These are phyloP conservation scores for Sugiyamaella japonica DNA, from an alignment of 1,139 yeast genomes.

Conservation along the genomic window DNA sequence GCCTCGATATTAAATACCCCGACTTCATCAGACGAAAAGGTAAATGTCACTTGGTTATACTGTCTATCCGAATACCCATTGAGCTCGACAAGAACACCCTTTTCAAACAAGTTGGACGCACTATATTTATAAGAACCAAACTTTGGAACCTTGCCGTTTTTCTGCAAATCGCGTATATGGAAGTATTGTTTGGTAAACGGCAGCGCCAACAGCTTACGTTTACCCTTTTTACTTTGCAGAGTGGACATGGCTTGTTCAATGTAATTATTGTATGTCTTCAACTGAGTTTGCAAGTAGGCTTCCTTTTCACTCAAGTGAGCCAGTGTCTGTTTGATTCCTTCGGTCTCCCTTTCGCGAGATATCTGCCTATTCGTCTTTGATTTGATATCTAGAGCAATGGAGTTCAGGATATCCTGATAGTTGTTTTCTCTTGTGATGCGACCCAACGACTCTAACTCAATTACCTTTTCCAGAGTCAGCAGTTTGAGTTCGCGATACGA, in stretches of 20 bases:
- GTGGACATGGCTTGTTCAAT: constrained; percentile 66
- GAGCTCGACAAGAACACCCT: constrained; percentile 62
- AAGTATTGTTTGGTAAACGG: constrained; percentile 79
- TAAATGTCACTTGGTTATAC: constrained; percentile 68
- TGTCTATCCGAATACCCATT: constrained; percentile 50
- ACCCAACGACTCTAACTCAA: constrained; percentile 74
- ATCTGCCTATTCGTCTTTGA: constrained; percentile 72
- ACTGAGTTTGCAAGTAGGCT: constrained; percentile 57
- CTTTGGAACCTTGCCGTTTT: constrained; percentile 65
- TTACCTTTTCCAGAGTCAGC: constrained; percentile 68
- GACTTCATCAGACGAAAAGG: constrained; percentile 72
- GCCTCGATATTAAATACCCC: constrained; percentile 75
- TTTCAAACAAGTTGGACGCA: constrained; percentile 72
- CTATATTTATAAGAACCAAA: constrained; percentile 85
- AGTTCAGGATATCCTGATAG: constrained; percentile 77
- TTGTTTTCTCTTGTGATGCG: constrained; percentile 64
- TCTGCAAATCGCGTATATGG: constrained; percentile 70
- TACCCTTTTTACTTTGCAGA: constrained; percentile 56
- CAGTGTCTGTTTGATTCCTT: constrained; percentile 59
- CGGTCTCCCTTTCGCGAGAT: constrained; percentile 61
- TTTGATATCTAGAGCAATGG: constrained; percentile 81
- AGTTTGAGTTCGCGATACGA: constrained; percentile 77
- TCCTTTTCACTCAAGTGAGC: constrained; percentile 63
- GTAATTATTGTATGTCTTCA: constrained; percentile 65
- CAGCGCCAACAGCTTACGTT: constrained; percentile 51